Conservation (phyloP, 192 early-diverging fungal species). For the Phlyctochytrium arcticum region DNA sequence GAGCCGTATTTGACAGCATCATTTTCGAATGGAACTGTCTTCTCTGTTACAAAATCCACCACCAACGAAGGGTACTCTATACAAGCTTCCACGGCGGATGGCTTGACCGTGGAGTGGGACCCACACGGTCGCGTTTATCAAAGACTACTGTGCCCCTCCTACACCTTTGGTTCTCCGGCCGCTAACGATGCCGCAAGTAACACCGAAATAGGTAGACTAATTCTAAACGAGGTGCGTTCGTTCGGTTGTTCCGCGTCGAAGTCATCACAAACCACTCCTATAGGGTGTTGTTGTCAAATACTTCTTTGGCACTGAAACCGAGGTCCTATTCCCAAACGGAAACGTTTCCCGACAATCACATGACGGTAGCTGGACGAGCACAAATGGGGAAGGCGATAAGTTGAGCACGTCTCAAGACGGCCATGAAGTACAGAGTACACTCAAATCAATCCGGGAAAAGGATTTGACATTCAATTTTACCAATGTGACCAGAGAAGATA, state of each 20-base stretch:
- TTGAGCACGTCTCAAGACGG: background rate
- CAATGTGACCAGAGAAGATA: slow-evolving; percentile 36
- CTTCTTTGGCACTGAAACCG: slow-evolving; percentile 3
- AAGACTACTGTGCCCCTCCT: background rate
- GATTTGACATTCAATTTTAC: slow-evolving; percentile 16
- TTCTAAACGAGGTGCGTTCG: slow-evolving; percentile 18
- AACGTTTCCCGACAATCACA: slow-evolving; percentile 9
- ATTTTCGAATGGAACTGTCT: slow-evolving; percentile 21
- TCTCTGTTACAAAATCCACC: slow-evolving; percentile 5
- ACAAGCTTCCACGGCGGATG: slow-evolving; percentile 15
- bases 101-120: slow-evolving; percentile 22
- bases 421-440: background rate
- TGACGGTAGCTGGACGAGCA: slow-evolving; percentile 24
- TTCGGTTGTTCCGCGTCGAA: too few relatives aligned
- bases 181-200: background rate
- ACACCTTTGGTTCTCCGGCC: background rate
- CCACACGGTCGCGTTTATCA: slow-evolving; percentile 20
- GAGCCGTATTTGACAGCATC: slow-evolving; percentile 11
- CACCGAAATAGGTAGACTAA: slow-evolving; percentile 20
- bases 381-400: background rate
- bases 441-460: slow-evolving; percentile 21
- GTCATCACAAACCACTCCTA: too few relatives aligned
- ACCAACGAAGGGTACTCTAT: background rate
- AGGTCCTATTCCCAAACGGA: slow-evolving; percentile 29
- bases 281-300: slow-evolving; percentile 36